Conservation (phyloP, 2,329 filamentous ascomycete species). For the Sporothrix variecibatus region DNA sequence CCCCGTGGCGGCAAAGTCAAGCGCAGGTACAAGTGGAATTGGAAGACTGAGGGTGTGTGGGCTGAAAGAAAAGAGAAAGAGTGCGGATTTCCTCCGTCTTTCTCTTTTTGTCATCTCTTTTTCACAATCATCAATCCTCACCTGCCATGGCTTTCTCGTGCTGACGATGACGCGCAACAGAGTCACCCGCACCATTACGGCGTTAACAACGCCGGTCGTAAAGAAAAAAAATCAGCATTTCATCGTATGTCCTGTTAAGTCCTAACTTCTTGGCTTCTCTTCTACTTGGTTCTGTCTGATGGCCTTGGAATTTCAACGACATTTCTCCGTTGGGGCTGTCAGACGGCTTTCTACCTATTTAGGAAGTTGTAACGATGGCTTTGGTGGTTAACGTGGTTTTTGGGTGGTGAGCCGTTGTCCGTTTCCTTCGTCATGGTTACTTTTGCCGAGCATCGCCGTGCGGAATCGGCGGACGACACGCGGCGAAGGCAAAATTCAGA, state of each 20-base stretch:
- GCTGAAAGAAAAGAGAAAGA: neutral
- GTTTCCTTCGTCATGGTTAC: neutral
- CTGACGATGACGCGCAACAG: neutral
- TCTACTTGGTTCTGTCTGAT: neutral
- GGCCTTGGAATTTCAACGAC: neutral
- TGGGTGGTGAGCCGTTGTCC: neutral
- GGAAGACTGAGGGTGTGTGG: neutral
- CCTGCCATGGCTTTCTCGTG: neutral
- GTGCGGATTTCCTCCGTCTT: neutral
- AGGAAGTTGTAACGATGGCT: neutral
- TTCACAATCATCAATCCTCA: neutral
- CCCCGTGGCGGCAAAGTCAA: neutral
- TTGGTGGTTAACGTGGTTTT: neutral
- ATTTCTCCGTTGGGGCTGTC: neutral
- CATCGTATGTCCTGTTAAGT: neutral
- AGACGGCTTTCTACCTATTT: neutral
- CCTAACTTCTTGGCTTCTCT: neutral
- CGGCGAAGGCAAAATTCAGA: neutral
- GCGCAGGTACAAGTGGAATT: conserved; percentile 12
- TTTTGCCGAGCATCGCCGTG: neutral
- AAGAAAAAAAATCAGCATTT: neutral
- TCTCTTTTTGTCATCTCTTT: neutral
- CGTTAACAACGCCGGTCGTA: neutral
- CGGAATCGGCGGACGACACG: neutral
- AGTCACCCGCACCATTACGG: neutral